Conservation (phyloP, 768 basidiomycete genomes). For the Suillus hirtellus region DNA sequence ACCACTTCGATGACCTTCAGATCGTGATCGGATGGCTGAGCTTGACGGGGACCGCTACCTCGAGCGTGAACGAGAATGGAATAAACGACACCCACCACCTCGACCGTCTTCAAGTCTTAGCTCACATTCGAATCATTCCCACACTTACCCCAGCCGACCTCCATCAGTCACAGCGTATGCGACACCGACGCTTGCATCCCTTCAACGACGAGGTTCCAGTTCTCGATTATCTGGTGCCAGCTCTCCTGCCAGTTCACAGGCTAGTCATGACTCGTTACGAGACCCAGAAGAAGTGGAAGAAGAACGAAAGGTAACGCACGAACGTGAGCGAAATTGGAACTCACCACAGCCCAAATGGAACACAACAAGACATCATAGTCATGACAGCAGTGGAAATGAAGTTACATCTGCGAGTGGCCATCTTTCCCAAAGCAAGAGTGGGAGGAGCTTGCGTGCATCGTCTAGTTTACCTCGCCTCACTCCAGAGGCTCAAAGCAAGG, state of each 20-base stretch:
- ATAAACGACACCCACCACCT: conserved; percentile 41
- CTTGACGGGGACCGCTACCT: conserved; percentile 43
- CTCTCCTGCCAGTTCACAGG: conserved; percentile 43
- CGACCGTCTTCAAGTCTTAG: conserved; percentile 49
- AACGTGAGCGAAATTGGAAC: conserved; percentile 72
- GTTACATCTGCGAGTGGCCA: conserved; percentile 18
- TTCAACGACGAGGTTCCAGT: conserved; percentile 36
- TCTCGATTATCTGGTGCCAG: conserved; percentile 29
- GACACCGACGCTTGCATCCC: conserved; percentile 31
- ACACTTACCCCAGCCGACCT: conserved; percentile 41
- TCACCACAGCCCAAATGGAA: conserved; percentile 62
- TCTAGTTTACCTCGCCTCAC: conserved; percentile 20
- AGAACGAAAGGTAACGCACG: conserved; percentile 40
- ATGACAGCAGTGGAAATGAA: conserved; percentile 12
- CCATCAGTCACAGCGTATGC: conserved; percentile 39
- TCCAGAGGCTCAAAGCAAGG: conserved; percentile 7
- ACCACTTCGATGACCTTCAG: conserved; percentile 29
- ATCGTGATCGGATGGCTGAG: conserved; percentile 44
- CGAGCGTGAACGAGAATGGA: conserved; percentile 59
- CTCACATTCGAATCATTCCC: conserved; percentile 33
- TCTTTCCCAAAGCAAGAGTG: conserved; percentile 10
- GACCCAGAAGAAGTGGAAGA: conserved; percentile 33
- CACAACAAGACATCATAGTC: conserved; percentile 20
- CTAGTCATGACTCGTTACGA: conserved; percentile 31
- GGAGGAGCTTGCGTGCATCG: conserved; percentile 18